Base-by-base conservation (phyloP, 129 eudicot genomes). In the Ambrosia trifida region DNA sequence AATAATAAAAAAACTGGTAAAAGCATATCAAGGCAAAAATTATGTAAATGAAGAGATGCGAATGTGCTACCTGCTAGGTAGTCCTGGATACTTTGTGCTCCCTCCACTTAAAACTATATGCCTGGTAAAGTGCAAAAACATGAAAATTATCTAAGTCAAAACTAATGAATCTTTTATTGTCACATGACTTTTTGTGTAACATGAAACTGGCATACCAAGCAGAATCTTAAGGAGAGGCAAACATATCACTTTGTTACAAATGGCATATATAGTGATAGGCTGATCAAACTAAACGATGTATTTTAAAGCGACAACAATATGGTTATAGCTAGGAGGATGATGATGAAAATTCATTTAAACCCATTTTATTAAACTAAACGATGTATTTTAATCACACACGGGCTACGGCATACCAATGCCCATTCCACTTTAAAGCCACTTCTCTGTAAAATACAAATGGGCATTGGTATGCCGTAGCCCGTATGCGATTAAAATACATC, bases 41-140 rank as follows among this genome's bases (percentile, higher is more conserved):
- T 3, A 13, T 44, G 52, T 2, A 57, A 66, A 53, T 3, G 18
- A 32, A 43, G 24, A 53, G 73, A 58, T 52, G 51, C 41, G 2
- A 70, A 80, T 69, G 67, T 59, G 62, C 66, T 91, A 94, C 98
- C 98, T 90, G 75, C 98, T 94, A 68, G 98, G 98, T 71, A 94
- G 78, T 74, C 98, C 98, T 36, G 98, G 97, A 83, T 94, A 94
- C 97, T 89, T 94, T n/a, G 98, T 94, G 74, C 98, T 94, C 75
- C 98, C 98, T 36, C 98, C 98, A 53, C 98, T 94, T 80, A 94
- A 78, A 66, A 94, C 98, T 76, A 94, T 94, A 80, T 94, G 98
- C n/a, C 63, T 94, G 98, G 84, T 94, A 94, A 41, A 94, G 96
- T 94, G 97, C 81, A 83, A 79, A 28, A 75, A 64, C 16, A 45